Base-by-base conservation (phyloP, 169 alveolate genomes). In the Babesia caballi region DNA sequence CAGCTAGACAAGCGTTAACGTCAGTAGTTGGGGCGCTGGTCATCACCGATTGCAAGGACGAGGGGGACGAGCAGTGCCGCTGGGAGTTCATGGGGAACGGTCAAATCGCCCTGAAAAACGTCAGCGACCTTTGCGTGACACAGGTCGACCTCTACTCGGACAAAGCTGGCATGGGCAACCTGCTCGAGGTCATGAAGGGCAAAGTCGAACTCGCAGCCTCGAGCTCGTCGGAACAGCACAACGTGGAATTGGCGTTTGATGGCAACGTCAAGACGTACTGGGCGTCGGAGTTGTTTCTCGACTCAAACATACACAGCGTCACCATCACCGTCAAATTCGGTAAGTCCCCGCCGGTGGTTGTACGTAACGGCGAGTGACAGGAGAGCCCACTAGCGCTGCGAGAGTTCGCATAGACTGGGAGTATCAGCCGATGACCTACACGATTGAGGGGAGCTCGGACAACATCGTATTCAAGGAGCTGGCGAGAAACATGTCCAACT, bases 391-490 rank as follows among this genome's bases (percentile, higher is more conserved):
- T 32, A 88, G 85, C 36, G 72, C 89, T 28, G 73, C 92, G 46
- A 70, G 94, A 38, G 68, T 90, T 12, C 57, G 91, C 49, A 89
- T 94, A 21, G 94, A 88, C 49, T 94, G 97, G 97, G 97, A 93
- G 65, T 92, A 90, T 54, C 96, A 95, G 44, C 95, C 97, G 5
- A 67, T 93, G 49, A 85, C 91, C 49, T 94, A 94, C 74, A 68
- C 77, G 28, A 76, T 94, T n/a, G 87, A 85, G 44, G 89, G 90
- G 36, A 91, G 95, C 66, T 33, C 73, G 7, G 97, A 94, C 54
- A 91, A 91, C 51, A 83, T 81, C 9, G 69, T 72, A 12, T 92
- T 63, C 66, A 76, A 74, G 85, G 77, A 72, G 36, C 84, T 77
- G 17, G 82, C 83, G 25, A 51, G 68, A 3, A 92, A 88, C 81